These are phyloP conservation scores for Cenchrus americanus DNA, from an alignment of 176 grass and related monocot species.

Conservation along the genomic window DNA sequence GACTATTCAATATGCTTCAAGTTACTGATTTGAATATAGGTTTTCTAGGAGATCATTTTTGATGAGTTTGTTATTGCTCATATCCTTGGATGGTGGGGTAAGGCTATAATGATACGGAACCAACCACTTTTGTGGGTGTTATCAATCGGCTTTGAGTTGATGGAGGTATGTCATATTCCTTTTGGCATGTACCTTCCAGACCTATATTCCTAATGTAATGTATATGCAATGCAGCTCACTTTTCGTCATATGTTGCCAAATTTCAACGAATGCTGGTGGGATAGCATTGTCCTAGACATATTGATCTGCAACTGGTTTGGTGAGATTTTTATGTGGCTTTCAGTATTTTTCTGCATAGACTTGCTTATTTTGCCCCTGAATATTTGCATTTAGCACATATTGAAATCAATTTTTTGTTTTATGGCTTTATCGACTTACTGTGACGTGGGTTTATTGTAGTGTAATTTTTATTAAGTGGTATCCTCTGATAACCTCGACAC, in stretches of 20 bases:
- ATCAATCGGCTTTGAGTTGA: constrained; percentile 97
- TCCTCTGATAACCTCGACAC: not conserved
- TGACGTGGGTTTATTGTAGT: not conserved
- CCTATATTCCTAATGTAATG: constrained; percentile 31
- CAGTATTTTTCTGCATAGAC: constrained; percentile 21
- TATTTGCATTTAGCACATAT: constrained; percentile 12
- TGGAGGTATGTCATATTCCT: constrained; percentile 68
- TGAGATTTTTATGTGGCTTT: constrained; percentile 54
- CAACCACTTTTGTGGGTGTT: constrained; percentile 98
- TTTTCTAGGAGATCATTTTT: constrained; percentile 98
- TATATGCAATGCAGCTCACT: constrained; percentile 71
- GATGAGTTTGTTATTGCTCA: constrained; percentile 99
- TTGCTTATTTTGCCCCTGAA: not conserved
- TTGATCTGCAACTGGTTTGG: constrained; percentile 99
- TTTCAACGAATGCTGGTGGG: constrained; percentile 99
- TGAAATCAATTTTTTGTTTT: not conserved
- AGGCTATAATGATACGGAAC: constrained; percentile 99
- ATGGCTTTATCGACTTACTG: constrained; percentile 9
- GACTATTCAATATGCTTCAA: constrained; percentile 56
- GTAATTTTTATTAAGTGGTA: not conserved
- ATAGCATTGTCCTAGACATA: constrained; percentile 95
- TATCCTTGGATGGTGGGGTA: constrained; percentile 99
- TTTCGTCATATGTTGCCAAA: constrained; percentile 99
- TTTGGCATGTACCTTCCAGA: constrained; percentile 28
- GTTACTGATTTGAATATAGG: constrained; percentile 79